Evolutionary conservation across 305 asterid genomes (phyloP), one percentile per base, ranked within the genome.

Genomic region (Fraxinus floribunda): DNA sequence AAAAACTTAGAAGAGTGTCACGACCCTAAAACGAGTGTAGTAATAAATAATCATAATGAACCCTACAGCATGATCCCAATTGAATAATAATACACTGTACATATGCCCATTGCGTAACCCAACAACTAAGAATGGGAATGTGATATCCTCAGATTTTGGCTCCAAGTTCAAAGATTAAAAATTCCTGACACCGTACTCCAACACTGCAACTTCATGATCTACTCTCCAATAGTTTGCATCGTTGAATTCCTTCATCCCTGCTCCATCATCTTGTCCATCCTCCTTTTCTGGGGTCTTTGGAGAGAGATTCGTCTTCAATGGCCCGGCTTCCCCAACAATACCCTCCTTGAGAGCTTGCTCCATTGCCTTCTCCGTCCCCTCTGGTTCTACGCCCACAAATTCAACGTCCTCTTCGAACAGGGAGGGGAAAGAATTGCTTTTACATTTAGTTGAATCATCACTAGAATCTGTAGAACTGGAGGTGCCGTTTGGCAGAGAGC

Each of bases 191-290:
- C 46, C 39, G 36, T 60, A 66, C 85, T 94, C 99, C 86, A 89
- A 81, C 24, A 93, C 97, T 0, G 94, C 84, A 81, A 91, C 98
- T 83, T 93, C 97, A 83, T 94, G 99, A 81, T 96, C 99, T 49
- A 94, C 99, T 87, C 95, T 96, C 99, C 99, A 96, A 81, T 92
- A 94, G 80, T 94, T 96, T 11, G 97, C 84, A 29, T 94, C 99
- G 16, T 93, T 96, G 82, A 91, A 96, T 84, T 96, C 99, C 86
- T 93, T 91, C 85, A 86, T 82, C 35, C 89, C 94, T 20, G 88
- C 85, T 36, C 91, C 90, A 76, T 90, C 90, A 34, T 89, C 97
- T 4, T 88, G 96, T 0, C 89, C 39, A 79, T 84, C 92, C 80
- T 91, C 94, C 16, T 86, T 92, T 64, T 90, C 98, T 1, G 86